Percentiles rank a stretch among this genome's conserved stretches.
Conservation (phyloP, 371 early-diverging fungal genomes). For the Zancudomyces culisetae region DNA sequence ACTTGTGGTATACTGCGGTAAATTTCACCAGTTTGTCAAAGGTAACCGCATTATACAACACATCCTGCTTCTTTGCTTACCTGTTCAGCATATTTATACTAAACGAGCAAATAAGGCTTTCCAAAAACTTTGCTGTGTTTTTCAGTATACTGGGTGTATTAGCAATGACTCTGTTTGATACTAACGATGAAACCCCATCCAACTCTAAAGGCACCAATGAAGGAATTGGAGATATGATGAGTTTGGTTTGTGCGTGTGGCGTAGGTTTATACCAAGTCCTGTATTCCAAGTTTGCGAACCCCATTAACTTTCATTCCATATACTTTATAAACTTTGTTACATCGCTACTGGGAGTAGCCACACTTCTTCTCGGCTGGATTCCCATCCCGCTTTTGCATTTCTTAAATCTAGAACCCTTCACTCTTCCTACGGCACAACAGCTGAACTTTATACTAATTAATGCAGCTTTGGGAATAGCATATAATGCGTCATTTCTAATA, state of each 20-base stretch:
- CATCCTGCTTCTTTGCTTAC: conserved; percentile 61
- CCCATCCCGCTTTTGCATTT: conserved; percentile 51
- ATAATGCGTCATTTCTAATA: conserved; percentile 59
- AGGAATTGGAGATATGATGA: conserved; percentile 17
- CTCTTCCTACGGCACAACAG: conserved; percentile 32
- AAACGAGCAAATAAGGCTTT: conserved; percentile 31
- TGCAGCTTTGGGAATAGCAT: conserved; percentile 47
- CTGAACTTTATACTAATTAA: conserved; percentile 34
- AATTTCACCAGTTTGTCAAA: conserved; percentile 52
- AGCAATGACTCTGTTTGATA: conserved; percentile 33
- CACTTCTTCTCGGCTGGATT: conserved; percentile 37
- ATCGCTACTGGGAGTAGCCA: conserved; percentile 35
- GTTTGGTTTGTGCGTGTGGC: conserved; percentile 17
- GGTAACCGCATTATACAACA: conserved; percentile 65
- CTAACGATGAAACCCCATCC: conserved; percentile 6
- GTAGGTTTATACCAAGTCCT: conserved; percentile 41
- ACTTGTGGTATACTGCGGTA: conserved; percentile 64
- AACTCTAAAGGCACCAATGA: background rate
- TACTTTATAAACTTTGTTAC: conserved; percentile 60
- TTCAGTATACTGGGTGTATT: conserved; percentile 48
- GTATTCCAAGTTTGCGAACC: conserved; percentile 55
- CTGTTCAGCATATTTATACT: conserved; percentile 47
- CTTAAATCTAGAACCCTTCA: conserved; percentile 40
- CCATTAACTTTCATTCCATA: conserved; percentile 32
- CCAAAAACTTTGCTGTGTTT: conserved; percentile 40